Evolutionary conservation across 2,329 filamentous ascomycete genomes (phyloP).

Genomic region (Penicillium sp.): DNA sequence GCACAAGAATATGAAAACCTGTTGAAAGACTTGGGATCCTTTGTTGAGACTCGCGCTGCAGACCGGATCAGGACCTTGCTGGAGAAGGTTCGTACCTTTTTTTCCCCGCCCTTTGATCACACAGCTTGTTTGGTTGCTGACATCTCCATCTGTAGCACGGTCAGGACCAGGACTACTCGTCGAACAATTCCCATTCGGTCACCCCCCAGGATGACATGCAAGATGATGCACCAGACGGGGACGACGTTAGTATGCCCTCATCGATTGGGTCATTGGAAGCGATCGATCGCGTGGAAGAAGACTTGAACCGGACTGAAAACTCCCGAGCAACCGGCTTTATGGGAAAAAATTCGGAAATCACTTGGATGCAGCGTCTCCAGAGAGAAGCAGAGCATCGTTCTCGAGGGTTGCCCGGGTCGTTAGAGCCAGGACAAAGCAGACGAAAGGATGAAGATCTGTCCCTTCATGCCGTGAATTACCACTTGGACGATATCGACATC

Average conservation of each 20-base stretch:
- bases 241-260: constrained; percentile 30
- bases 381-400: constrained; percentile 36
- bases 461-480: constrained; percentile 38
- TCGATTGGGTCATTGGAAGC: constrained; percentile 43
- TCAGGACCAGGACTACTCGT: constrained; percentile 21
- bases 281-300: constrained; percentile 45
- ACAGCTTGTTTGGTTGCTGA: constrained; percentile 1
- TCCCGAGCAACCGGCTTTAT: constrained; percentile 41
- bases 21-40: constrained; percentile 33
- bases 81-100: constrained; percentile 31
- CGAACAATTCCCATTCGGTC: constrained; percentile 27
- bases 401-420: constrained; percentile 25
- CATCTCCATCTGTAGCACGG: constrained; percentile 22
- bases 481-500: constrained; percentile 44
- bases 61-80: constrained; percentile 35
- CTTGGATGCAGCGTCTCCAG: constrained; percentile 44
- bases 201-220: constrained; percentile 3
- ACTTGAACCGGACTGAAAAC: constrained; percentile 37
- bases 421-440: constrained; percentile 24
- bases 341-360: constrained; percentile 46
- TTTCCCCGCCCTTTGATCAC: neutral
- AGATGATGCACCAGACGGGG: constrained; percentile 18
- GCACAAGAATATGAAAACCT: constrained; percentile 38
- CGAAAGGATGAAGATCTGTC: constrained; percentile 30
- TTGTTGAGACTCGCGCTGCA: constrained; percentile 33